Base-by-base conservation (phyloP, 306 rosid species). In the Quercus robur region DNA sequence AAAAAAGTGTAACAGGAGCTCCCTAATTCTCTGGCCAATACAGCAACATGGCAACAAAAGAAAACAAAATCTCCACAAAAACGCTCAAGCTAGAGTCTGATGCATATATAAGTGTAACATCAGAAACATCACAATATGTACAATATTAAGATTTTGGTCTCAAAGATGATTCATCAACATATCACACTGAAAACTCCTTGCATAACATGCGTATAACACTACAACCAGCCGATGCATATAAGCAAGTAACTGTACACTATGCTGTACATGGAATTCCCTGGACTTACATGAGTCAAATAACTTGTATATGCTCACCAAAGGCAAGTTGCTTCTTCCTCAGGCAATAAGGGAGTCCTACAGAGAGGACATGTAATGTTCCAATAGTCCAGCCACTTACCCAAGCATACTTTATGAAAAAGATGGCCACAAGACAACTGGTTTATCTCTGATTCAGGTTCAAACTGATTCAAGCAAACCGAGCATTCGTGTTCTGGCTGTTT, bases 351-450 rank as follows among this genome's bases (percentile, higher is more conserved):
- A 77, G 90, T 88, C 89, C 97, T 90, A 82, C 97, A 95, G 86
- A 90, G 97, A 46, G 99, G 99, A 78, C 99, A 95, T 49, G 99
- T 95, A 41, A 91, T 74, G 91, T 93, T 95, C 97, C 92, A 93
- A 77, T 93, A 91, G 61, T 84, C 92, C 90, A 95, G 31, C 94
- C 99, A 95, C 88, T 91, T 91, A 84, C 91, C 94, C 88, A 95
- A 87, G 91, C 99, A 95, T 2, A 76, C 86, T 81, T 82, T 86
- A 77, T 93, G 98, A 62, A 95, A 95, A 78, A 93, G 70, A 84
- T 95, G 99, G 70, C 98, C 99, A 55, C 99, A 95, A 1, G 90
- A 80, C 66, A 95, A 76, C 66, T 82, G 85, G 79, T 90, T 93
- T 71, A 91, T 87, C 91, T 88, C 93, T 0, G 98, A 95, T 74